These are phyloP conservation scores for Trichoderma arundinaceum DNA, from an alignment of 2,329 filamentous ascomycete genomes.

Conservation along the genomic window DNA sequence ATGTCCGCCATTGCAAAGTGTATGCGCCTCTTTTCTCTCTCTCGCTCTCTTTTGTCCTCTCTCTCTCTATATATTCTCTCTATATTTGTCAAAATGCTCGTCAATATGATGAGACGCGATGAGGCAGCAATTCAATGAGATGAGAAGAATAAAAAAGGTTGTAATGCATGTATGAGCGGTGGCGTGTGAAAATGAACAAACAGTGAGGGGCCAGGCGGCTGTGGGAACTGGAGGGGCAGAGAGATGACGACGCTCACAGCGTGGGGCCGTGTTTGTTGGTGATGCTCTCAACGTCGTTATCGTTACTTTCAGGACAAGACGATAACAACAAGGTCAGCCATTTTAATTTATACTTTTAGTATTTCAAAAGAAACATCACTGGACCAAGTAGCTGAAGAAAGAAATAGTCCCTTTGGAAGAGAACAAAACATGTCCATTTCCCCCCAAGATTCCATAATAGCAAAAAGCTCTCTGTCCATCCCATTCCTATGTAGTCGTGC, in stretches of 20 bases:
- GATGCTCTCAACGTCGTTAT: not conserved
- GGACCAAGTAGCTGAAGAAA: not conserved
- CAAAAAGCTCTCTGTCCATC: not conserved
- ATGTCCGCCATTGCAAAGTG: constrained; percentile 56
- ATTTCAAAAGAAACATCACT: not conserved
- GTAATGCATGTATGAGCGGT: not conserved
- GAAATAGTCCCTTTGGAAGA: not conserved
- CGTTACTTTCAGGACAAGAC: not conserved
- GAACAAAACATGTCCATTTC: not conserved
- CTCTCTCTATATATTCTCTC: no score
- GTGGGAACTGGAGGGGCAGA: constrained; percentile 31
- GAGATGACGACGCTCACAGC: constrained; percentile 13
- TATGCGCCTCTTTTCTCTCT: not conserved
- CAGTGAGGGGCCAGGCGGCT: constrained; percentile 16
- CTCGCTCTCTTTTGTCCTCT: not conserved
- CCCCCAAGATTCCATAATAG: not conserved
- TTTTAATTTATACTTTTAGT: no score
- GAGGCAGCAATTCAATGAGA: not conserved
- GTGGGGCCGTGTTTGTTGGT: constrained; percentile 8
- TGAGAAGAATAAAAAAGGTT: no score
- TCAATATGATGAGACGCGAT: not conserved
- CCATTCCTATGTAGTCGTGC: not conserved
- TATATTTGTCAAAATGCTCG: not conserved
- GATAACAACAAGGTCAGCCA: not conserved
- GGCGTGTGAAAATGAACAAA: not conserved